phyloP scores from a whole-genome alignment of 2,329 filamentous ascomycete species.

The Diplodia scrobiculata region DNA sequence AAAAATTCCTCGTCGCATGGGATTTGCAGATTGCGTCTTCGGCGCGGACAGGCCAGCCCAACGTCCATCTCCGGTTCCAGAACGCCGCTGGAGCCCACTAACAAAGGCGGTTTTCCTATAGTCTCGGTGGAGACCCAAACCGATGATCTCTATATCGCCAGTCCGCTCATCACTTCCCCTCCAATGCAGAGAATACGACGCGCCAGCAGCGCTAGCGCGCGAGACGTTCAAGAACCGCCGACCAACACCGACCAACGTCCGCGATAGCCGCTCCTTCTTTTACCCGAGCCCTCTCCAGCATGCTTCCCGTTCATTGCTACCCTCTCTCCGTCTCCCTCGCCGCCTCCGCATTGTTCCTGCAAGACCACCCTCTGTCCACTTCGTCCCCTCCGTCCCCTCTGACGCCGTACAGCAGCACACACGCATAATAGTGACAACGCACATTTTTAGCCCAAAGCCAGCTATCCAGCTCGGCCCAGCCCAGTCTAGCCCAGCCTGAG shows the following conservation, averaged over 20 bases:
- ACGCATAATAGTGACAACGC: background rate
- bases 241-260: background rate
- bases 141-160: conserved; percentile 24
- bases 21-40: conserved; percentile 22
- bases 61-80: background rate
- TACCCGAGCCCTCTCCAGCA: background rate
- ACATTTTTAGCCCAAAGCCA: background rate
- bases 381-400: too few relatives aligned
- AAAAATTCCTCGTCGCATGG: background rate
- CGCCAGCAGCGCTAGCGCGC: background rate
- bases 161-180: conserved; percentile 8
- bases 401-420: background rate
- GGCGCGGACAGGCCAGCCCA: background rate
- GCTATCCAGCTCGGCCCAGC: background rate
- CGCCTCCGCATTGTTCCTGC: background rate
- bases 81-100: background rate
- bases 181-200: background rate
- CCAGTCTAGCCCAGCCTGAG: background rate
- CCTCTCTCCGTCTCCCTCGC: too few relatives aligned
- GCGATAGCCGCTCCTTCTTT: background rate
- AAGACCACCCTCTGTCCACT: background rate
- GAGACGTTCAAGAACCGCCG: background rate
- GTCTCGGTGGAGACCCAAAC: background rate
- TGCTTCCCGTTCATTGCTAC: background rate
- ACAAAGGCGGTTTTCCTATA: background rate